Base-by-base conservation (phyloP, 2,329 filamentous ascomycete genomes). In the Aureobasidium sp. region DNA sequence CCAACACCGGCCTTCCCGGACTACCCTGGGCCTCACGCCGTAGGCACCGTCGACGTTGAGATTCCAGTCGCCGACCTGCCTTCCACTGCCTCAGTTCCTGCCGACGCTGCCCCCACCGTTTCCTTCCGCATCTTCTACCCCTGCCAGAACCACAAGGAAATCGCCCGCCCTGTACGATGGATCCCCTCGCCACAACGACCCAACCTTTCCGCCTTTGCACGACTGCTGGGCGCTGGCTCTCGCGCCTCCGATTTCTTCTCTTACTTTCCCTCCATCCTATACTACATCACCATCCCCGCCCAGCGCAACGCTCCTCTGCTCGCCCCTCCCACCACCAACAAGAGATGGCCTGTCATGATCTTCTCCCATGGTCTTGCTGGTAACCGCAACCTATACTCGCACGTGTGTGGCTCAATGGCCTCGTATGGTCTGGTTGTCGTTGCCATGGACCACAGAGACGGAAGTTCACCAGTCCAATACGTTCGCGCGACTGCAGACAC, bases 281-380 rank as follows among this genome's bases (percentile, higher is more conserved):
- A 88, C 66, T 88, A 85, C 65, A 81, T 86, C 41, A 78, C 81
- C 1, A 84, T 91, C 22, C 86, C 86, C 5, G 85, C 81, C 22
- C 75, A 81, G 59, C 83, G 86, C 60, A 87, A 90, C 64, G 86
- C 86, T 10, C 74, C 77, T 5, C 68, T 90, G 6, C 76, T 83
- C 32, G 64, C 69, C 27, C 66, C 73, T 19, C 66, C 68, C 1
- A 72, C 64, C 56, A 73, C 55, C 63, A 80, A 55, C 55, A 71
- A 74, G 53, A 74, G 81, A 71, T 93, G 87, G 85, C 88, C 89
- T 0, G 85, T 88, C 0, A 83, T 89, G 73, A 75, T 95, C 57
- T 94, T 95, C 69, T 93, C 88, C 1, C 89, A 95, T 64, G 89
- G 89, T 1, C 75, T 95, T 1, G 89, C 86, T 32, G 89, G 89